phyloP scores from a whole-genome alignment of 768 basidiomycete species.

The Suillus discolor region DNA sequence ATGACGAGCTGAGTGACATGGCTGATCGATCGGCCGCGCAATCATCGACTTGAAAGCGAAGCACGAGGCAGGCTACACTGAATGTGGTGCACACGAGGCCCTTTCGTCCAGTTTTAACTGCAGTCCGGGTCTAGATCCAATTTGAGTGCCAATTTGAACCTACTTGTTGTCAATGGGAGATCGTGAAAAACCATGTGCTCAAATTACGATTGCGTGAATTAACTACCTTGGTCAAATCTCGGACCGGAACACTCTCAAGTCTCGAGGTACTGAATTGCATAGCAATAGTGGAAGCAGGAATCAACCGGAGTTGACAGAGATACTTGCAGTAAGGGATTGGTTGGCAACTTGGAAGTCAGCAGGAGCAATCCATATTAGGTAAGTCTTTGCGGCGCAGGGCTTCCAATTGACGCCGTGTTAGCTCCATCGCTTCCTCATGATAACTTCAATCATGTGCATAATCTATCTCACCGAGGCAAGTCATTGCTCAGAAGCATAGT shows the following conservation, averaged over 20 bases:
- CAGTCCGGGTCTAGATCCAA: not conserved
- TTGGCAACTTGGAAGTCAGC: too few species aligned
- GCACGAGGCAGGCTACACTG: not conserved
- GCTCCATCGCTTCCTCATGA: too few species aligned
- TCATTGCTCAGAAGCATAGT: too few species aligned
- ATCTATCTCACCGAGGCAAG: too few species aligned
- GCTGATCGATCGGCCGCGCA: not conserved
- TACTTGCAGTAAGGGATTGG: too few species aligned
- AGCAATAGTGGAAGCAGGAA: too few species aligned
- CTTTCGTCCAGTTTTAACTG: not conserved
- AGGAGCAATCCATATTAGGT: not conserved
- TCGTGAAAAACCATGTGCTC: not conserved
- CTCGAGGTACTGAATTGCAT: not conserved
- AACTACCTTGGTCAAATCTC: not conserved
- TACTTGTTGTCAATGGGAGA: too few species aligned
- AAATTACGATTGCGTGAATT: not conserved
- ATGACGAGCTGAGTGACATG: not conserved
- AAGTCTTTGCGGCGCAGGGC: too few species aligned
- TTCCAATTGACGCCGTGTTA: too few species aligned
- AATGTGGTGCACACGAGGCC: not conserved
- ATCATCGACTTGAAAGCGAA: not conserved
- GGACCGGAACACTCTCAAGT: not conserved
- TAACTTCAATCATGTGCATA: too few species aligned
- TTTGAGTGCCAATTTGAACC: too few species aligned
- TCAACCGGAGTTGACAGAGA: too few species aligned